Percentiles rank a stretch among this genome's conserved stretches.
Conservation (phyloP, 306 rosid species). For the Malus orientalis region DNA sequence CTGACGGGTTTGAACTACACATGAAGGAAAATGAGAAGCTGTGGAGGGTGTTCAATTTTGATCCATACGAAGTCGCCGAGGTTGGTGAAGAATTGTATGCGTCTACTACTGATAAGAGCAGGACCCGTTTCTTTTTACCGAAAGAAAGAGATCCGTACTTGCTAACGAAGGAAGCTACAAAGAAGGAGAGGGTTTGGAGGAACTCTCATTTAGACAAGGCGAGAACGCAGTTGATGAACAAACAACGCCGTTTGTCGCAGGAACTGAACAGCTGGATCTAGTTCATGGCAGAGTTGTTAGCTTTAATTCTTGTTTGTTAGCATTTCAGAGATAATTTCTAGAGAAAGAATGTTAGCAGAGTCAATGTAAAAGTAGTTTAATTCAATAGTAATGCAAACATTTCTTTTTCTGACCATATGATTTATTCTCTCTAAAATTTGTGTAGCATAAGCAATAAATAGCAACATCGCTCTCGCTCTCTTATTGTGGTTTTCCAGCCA, state of each 20-base stretch:
- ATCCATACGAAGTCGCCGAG: background rate
- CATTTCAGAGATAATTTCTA: background rate
- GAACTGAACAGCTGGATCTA: background rate
- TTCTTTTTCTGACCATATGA: background rate
- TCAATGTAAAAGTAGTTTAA: background rate
- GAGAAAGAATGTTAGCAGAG: background rate
- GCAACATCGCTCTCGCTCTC: background rate
- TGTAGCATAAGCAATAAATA: background rate
- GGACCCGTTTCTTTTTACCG: background rate
- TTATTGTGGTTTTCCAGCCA: slow-evolving; percentile 46
- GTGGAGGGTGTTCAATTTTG: slow-evolving; percentile 7
- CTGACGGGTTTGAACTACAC: background rate
- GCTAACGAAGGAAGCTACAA: background rate
- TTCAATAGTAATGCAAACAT: background rate
- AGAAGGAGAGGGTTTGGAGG: slow-evolving; percentile 10
- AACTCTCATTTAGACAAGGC: slow-evolving; percentile 2
- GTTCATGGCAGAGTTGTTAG: too few relatives aligned
- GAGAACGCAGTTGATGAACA: slow-evolving; percentile 9
- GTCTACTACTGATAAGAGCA: slow-evolving; percentile 6
- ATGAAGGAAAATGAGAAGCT: slow-evolving; percentile 18
- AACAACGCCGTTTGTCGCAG: background rate
- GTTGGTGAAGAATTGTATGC: slow-evolving; percentile 7
- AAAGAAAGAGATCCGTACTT: background rate
- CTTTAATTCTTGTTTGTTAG: background rate
- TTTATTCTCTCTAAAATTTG: background rate